These are phyloP conservation scores for Myxozyma sirexii DNA, from an alignment of 805 yeast species.

Conservation along the genomic window DNA sequence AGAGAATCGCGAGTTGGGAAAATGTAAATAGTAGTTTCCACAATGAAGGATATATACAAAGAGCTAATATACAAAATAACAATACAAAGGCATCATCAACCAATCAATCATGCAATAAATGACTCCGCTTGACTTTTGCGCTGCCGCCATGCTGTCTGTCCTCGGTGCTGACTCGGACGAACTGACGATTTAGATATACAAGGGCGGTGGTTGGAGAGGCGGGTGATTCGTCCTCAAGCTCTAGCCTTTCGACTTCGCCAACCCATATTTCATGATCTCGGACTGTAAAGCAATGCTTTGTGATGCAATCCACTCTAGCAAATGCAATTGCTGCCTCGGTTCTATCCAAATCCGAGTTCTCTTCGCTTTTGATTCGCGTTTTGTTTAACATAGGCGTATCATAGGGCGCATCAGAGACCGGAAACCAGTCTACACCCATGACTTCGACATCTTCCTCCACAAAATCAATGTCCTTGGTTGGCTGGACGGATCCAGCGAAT, in stretches of 20 bases:
- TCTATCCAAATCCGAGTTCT: neutral
- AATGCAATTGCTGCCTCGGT: slow-evolving; percentile 9
- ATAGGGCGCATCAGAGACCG: slow-evolving; percentile 48
- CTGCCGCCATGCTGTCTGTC: neutral
- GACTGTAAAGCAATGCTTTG: slow-evolving; percentile 49
- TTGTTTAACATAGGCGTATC: slow-evolving; percentile 25
- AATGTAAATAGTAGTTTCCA: neutral
- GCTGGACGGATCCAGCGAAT: slow-evolving; percentile 54
- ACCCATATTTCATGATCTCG: slow-evolving; percentile 93
- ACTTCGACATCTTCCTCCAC: slow-evolving; percentile 39
- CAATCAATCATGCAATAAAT: neutral
- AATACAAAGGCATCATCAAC: too few species aligned
- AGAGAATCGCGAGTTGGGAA: neutral
- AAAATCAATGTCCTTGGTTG: neutral
- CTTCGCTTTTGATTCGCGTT: slow-evolving; percentile 1
- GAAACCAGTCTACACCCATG: slow-evolving; percentile 56
- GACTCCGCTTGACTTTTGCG: neutral
- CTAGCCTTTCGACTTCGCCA: slow-evolving; percentile 61
- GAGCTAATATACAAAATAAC: slow-evolving; percentile 3
- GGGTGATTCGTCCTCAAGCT: slow-evolving; percentile 33
- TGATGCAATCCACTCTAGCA: slow-evolving; percentile 27
- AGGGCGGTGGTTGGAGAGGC: slow-evolving; percentile 8
- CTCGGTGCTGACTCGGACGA: slow-evolving; percentile 5
- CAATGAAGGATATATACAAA: slow-evolving; percentile 3
- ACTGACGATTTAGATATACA: slow-evolving; percentile 17